These are phyloP conservation scores for Populus hybrid DNA, from an alignment of 441 rosid species.

Conservation along the genomic window DNA sequence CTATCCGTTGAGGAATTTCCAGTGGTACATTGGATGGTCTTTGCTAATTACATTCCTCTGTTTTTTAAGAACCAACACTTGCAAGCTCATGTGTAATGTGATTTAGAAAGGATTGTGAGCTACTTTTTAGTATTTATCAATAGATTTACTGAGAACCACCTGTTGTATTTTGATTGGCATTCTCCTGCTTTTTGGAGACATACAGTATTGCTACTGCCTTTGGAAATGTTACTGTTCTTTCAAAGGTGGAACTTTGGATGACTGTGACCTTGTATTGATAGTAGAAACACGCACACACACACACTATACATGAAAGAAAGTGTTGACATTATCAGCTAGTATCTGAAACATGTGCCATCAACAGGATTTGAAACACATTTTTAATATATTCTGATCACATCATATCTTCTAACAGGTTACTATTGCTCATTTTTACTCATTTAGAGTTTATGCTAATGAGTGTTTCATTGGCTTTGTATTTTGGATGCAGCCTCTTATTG, in stretches of 20 bases:
- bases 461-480: constrained; percentile 1
- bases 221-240: neutral
- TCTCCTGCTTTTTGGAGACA: neutral
- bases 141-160: neutral
- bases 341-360: neutral
- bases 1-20: neutral
- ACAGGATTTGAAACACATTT: neutral
- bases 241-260: neutral
- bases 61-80: neutral
- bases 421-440: too few species aligned
- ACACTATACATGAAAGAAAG: neutral
- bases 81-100: neutral
- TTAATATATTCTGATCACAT: neutral
- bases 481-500: constrained; percentile 48
- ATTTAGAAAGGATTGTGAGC: too few species aligned
- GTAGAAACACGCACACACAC: neutral
- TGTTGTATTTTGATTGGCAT: neutral
- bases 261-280: neutral
- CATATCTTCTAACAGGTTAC: neutral
- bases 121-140: too few species aligned
- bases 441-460: constrained; percentile 8
- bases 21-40: neutral
- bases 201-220: neutral
- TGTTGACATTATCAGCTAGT: neutral
- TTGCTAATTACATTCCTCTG: neutral